Base-by-base conservation (phyloP, 2,329 filamentous ascomycete species). In the Cladorrhinum sp. region DNA sequence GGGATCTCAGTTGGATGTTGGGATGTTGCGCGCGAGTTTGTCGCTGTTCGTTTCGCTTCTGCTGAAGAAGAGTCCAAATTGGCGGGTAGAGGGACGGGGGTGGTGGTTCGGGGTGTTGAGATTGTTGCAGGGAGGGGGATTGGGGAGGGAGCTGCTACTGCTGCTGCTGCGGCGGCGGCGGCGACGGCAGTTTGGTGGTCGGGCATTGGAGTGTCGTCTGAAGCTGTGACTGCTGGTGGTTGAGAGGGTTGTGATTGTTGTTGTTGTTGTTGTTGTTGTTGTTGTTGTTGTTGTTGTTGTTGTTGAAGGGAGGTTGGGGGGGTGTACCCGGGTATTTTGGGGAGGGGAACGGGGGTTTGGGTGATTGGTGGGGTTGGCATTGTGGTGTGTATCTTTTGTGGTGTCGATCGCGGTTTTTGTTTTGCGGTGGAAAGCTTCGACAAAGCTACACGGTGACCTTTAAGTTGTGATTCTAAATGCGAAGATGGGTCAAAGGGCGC, bases 21-120 rank as follows among this genome's bases (percentile, higher is more conserved):
- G 21, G 64, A 64, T 9, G 62, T 75, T 65, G 78, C 54, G 50
- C 65, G 57, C 3, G 64, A 65, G 46, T 42, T 55, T 20, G 36
- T 23, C 10, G 46, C 68, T 67, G 57, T 68, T 68, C 59, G 70
- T 69, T 36, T 61, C 48, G 49, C 60, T 55, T 28, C 49, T 26
- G 57, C 58, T 55, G 46, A 59, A 59, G 10, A 10, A 30, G 26
- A 30, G 26, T 54, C 12, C 4, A 30, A 30, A 10, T 30, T 33
- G 48, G 9, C 2, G 42, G 42, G 42, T 46, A 21, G n/a, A 51
- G 26, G 57, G 52, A 26, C 46, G 6, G 36, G 61, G 21, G 36
- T 49, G 51, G 36, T 53, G 21, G 33, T 60, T 46, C 51, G 28
- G 28, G 59, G 30, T 46, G 53, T 57, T 55, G 36, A 18, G 39